Percentiles rank a stretch among this genome's conserved stretches.
Evolutionary conservation across 2,329 filamentous ascomycete genomes (phyloP).

Genomic region (Aspergillus puulaauensis): DNA sequence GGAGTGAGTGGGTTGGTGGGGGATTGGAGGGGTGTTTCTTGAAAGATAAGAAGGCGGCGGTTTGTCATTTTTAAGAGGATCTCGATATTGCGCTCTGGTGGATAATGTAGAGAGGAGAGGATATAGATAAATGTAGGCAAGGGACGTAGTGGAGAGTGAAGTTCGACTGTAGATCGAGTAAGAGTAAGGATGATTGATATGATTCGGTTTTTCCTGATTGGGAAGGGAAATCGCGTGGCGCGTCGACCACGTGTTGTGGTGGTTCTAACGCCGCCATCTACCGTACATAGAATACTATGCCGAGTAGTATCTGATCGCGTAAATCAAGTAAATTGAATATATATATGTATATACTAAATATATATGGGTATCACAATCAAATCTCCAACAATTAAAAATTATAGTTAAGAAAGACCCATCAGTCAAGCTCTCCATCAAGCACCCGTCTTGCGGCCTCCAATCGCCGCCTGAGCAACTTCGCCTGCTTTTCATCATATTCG

Average conservation of each 20-base stretch:
- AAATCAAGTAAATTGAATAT: not conserved
- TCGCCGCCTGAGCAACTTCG: conserved; percentile 65
- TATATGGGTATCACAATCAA: conserved; percentile 14
- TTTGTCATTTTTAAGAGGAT: conserved; percentile 1
- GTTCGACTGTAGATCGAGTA: not conserved
- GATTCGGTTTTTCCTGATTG: conserved; percentile 3
- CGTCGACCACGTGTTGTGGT: conserved; percentile 7
- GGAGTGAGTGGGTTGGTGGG: conserved; percentile 20
- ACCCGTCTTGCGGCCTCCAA: conserved; percentile 73
- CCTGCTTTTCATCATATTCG: conserved; percentile 56
- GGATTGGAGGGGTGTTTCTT: conserved; percentile 34
- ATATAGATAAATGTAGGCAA: not conserved
- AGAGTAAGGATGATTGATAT: not conserved
- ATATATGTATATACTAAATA: not conserved
- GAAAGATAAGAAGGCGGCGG: conserved; percentile 37
- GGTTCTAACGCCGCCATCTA: not conserved
- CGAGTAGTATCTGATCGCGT: not conserved
- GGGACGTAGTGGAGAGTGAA: too few species aligned
- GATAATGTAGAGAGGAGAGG: not conserved
- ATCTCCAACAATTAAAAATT: conserved; percentile 7
- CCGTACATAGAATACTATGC: not conserved
- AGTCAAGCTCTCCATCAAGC: conserved; percentile 65
- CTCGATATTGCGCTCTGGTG: not conserved
- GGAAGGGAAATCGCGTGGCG: not conserved
- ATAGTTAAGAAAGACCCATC: conserved; percentile 6